Conservation (phyloP, 768 basidiomycete genomes). For the Trametes meyenii region DNA sequence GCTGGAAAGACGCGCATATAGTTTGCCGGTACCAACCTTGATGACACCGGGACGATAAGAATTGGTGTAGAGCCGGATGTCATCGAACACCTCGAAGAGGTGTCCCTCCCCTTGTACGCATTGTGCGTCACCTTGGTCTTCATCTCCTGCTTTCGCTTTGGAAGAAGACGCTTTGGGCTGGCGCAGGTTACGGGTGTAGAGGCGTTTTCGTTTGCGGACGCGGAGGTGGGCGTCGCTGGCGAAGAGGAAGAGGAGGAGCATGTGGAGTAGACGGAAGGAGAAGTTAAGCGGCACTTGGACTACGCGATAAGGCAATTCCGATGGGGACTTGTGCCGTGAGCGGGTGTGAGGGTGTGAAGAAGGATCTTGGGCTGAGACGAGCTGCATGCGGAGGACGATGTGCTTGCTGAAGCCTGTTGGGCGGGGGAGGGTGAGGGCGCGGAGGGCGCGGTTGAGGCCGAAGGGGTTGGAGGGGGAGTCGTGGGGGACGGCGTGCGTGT, state of each 20-base stretch:
- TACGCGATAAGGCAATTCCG: constrained; percentile 61
- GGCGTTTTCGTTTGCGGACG: constrained; percentile 7
- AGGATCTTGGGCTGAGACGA: constrained; percentile 41
- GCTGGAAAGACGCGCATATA: constrained; percentile 34
- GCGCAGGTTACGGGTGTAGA: constrained; percentile 1
- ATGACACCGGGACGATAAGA: constrained; percentile 52
- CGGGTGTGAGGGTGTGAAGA: not conserved
- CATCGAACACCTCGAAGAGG: constrained; percentile 61
- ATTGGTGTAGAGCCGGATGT: constrained; percentile 44
- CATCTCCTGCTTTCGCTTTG: not conserved
- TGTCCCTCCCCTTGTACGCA: constrained; percentile 42
- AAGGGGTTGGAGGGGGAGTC: constrained; percentile 78
- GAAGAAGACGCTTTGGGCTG: not conserved
- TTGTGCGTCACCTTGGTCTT: constrained; percentile 12
- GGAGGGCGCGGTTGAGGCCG: constrained; percentile 51
- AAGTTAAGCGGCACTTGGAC: constrained; percentile 73
- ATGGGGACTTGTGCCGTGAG: constrained; percentile 22
- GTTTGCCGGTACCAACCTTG: constrained; percentile 33
- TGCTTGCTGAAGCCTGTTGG: constrained; percentile 60
- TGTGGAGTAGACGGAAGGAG: constrained; percentile 65
- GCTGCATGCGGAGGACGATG: constrained; percentile 64
- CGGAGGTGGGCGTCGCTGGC: constrained; percentile 30
- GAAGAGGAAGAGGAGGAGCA: constrained; percentile 65
- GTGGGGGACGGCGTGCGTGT: constrained; percentile 43
- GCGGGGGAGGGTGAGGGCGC: constrained; percentile 39